A percentile compares a stretch with the other conserved stretches of the same genome.
phyloP scores from a whole-genome alignment of 495 filamentous ascomycete species.

The Pyronema omphalodes region DNA sequence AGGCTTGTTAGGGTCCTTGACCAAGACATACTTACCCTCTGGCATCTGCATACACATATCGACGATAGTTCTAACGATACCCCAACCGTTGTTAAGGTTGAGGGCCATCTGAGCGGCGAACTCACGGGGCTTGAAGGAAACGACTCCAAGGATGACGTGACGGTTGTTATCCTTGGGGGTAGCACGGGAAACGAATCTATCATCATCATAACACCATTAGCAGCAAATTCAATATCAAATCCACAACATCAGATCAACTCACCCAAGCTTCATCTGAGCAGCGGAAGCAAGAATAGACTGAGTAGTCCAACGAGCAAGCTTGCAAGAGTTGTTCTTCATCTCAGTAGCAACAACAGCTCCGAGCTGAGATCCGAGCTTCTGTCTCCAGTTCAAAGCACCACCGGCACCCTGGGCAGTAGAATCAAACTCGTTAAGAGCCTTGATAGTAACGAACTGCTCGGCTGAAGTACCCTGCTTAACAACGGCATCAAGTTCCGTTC shows the following conservation, averaged over 20 bases:
- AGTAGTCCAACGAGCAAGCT: slow-evolving; percentile 90
- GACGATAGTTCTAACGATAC: slow-evolving; percentile 90
- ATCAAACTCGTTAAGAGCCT: slow-evolving; percentile 98
- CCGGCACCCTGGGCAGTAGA: slow-evolving; percentile 89
- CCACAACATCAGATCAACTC: slow-evolving; percentile 23
- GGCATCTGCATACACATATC: slow-evolving; percentile 65
- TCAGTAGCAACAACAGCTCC: slow-evolving; percentile 96
- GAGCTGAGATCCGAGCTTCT: slow-evolving; percentile 77
- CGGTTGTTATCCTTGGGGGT: slow-evolving; percentile 77
- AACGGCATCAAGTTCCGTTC: slow-evolving; percentile 89
- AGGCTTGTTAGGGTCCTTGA: slow-evolving; percentile 89
- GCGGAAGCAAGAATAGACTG: slow-evolving; percentile 91
- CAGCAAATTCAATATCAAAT: slow-evolving; percentile 13
- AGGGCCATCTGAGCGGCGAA: slow-evolving; percentile 97
- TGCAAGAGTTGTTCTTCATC: slow-evolving; percentile 99
- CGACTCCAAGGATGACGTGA: slow-evolving; percentile 87
- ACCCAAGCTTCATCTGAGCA: slow-evolving; percentile 94
- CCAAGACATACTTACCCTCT: slow-evolving; percentile 53
- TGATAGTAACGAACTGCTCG: slow-evolving; percentile 76
- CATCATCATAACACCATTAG: slow-evolving; percentile 1
- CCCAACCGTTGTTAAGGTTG: slow-evolving; percentile 91
- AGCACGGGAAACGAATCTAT: slow-evolving; percentile 76
- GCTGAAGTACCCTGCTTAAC: slow-evolving; percentile 77
- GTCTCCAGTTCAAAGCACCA: slow-evolving; percentile 86
- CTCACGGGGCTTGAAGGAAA: slow-evolving; percentile 91